Evolutionary conservation across 2,329 filamentous ascomycete species (phyloP).

Genomic region (Claviceps paspali): DNA sequence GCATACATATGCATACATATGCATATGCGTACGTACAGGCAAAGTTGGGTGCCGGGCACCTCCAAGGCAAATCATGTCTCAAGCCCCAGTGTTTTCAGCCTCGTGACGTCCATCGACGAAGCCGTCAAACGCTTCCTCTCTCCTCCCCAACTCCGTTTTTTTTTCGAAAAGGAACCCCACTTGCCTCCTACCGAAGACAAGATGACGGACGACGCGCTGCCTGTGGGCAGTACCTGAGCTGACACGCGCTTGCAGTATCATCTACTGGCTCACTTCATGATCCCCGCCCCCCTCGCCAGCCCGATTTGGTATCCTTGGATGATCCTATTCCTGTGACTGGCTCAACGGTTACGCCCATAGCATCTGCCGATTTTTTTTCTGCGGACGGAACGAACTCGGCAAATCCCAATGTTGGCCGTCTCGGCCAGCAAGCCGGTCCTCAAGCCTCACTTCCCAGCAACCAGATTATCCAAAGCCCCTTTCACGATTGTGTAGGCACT

Average conservation of each 20-base stretch:
- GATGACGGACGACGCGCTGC: too few relatives aligned
- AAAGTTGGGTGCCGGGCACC: too few relatives aligned
- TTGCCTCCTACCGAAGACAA: too few relatives aligned
- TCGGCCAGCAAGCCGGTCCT: neutral
- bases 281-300: neutral
- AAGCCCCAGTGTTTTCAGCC: too few relatives aligned
- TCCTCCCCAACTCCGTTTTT: too few relatives aligned
- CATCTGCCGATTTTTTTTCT: neutral
- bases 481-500: constrained; percentile 16
- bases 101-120: too few relatives aligned
- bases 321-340: neutral
- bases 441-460: neutral
- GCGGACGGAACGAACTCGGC: neutral
- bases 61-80: too few relatives aligned
- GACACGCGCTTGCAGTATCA: constrained; percentile 14
- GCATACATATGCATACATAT: too few relatives aligned
- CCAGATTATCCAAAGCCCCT: constrained; percentile 15
- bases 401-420: neutral
- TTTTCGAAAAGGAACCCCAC: too few relatives aligned
- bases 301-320: neutral
- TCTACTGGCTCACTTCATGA: constrained; percentile 9
- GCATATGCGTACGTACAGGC: too few relatives aligned
- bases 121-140: too few relatives aligned
- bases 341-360: neutral
- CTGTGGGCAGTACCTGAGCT: too few relatives aligned